Base-by-base conservation (phyloP, 257 asterid genomes). In the Jaltomata sinuosa region DNA sequence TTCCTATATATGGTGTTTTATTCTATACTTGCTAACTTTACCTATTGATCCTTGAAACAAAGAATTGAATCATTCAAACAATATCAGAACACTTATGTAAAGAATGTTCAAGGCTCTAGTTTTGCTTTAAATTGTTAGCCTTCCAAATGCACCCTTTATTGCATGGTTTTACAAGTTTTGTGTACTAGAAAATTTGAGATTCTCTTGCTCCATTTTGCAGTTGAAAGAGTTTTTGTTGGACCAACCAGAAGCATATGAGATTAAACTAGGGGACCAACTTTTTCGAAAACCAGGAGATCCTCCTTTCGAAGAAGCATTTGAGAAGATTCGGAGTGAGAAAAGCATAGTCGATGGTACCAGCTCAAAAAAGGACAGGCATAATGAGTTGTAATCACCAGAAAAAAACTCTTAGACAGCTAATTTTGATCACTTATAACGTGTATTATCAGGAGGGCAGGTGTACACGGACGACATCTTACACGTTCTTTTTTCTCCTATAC, bases 171-270 rank as follows among this genome's bases (percentile, higher is more conserved):
- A n/a, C 79, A 0, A 25, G 59, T 3, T 45, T 1, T 45, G 81
- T 47, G 6, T 47, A 3, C 81, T 76, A 47, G 18, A 49, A 49
- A 0, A 49, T 8, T 47, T 76, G 40, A 77, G 59, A 25, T 0
- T 74, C 8, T 27, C 1, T 49, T 49, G 16, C 3, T 47, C 29
- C 14, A 76, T 83, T 55, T 76, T 71, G 88, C 89, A 96, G 99
- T 88, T 96, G 86, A 90, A 92, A 87, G 98, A 94, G 29, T 96
- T 92, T 87, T 38, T 96, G 71, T 84, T 96, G 87, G 88, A 85
- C 83, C 98, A 94, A 86, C 84, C 90, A 8, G 99, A 96, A 80
- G 99, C 98, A 64, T 96, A 96, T 40, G 99, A 96, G 91, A 85
- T 96, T 25, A 96, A 96, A 90, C 77, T 96, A 27, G 98, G 98